Conservation (phyloP, 1,139 yeast species). For the Yamadazyma membranifaciens region DNA sequence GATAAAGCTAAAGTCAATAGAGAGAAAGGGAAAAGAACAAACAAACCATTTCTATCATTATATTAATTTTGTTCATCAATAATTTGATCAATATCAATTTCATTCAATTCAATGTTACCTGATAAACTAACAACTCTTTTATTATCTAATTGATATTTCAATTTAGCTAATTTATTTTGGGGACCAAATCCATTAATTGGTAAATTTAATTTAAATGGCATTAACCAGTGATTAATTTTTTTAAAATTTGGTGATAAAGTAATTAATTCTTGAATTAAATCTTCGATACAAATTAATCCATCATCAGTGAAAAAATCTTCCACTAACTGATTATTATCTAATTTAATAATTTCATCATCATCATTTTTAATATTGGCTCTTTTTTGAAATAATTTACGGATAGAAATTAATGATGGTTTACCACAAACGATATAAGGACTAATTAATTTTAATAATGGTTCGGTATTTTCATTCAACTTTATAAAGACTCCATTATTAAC, state of each 20-base stretch:
- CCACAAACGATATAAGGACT: slow-evolving; percentile 76
- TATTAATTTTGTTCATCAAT: slow-evolving; percentile 59
- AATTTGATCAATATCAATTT: slow-evolving; percentile 67
- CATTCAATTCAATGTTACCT: slow-evolving; percentile 61
- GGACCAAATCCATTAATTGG: slow-evolving; percentile 77
- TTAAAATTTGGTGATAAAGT: slow-evolving; percentile 64
- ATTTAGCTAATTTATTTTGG: slow-evolving; percentile 51
- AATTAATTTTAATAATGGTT: slow-evolving; percentile 61
- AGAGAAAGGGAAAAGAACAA: slow-evolving; percentile 1
- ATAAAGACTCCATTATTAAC: slow-evolving; percentile 70
- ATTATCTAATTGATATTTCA: slow-evolving; percentile 44
- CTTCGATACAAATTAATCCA: slow-evolving; percentile 78
- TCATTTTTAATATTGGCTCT: slow-evolving; percentile 54
- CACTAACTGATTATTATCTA: slow-evolving; percentile 71
- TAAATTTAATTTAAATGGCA: slow-evolving; percentile 66
- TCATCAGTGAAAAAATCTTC: slow-evolving; percentile 70
- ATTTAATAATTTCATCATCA: slow-evolving; percentile 31
- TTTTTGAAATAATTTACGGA: slow-evolving; percentile 72
- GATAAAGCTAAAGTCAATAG: too few relatives aligned
- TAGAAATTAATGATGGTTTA: slow-evolving; percentile 65
- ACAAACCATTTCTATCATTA: neutral
- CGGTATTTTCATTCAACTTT: slow-evolving; percentile 54
- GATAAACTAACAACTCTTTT: slow-evolving; percentile 54
- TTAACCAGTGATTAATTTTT: slow-evolving; percentile 56
- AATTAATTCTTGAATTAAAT: slow-evolving; percentile 67